Conservation (phyloP, 177 flowering plant species). For the Vitis hybrid region DNA sequence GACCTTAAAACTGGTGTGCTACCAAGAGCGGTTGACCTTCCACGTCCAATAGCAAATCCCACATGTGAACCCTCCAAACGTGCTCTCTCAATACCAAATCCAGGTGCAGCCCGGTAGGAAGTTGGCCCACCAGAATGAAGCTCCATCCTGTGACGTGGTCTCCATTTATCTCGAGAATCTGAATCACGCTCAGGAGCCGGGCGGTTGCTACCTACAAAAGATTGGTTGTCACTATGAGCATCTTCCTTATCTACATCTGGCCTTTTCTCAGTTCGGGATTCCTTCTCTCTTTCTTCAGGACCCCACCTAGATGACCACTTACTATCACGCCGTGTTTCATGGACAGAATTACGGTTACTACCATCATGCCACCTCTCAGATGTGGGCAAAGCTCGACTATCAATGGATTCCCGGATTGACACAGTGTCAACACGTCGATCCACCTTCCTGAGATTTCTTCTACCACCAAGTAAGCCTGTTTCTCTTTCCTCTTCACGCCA, state of each 20-base stretch:
- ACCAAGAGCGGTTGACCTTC: constrained; percentile 50
- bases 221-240: constrained; percentile 53
- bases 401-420: constrained; percentile 48
- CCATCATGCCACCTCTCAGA: constrained; percentile 84
- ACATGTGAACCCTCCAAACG: constrained; percentile 53
- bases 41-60: constrained; percentile 85
- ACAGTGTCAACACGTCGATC: constrained; percentile 72
- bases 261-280: constrained; percentile 68
- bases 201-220: constrained; percentile 42
- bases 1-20: constrained; percentile 16
- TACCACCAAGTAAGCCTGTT: constrained; percentile 76
- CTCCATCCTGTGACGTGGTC: constrained; percentile 93
- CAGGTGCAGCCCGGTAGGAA: constrained; percentile 87
- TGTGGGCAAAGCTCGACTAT: constrained; percentile 53
- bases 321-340: constrained; percentile 76
- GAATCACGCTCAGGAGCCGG: constrained; percentile 68
- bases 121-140: constrained; percentile 53
- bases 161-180: constrained; percentile 97
- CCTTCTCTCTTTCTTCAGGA: constrained; percentile 94
- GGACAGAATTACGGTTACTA: constrained; percentile 51
- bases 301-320: constrained; percentile 99
- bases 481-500: constrained; percentile 99
- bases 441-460: constrained; percentile 83
- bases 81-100: constrained; percentile 82
- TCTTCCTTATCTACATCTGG: constrained; percentile 77